Evolutionary conservation across 2,329 filamentous ascomycete species (phyloP).

Genomic region (Cercospora sesami): DNA sequence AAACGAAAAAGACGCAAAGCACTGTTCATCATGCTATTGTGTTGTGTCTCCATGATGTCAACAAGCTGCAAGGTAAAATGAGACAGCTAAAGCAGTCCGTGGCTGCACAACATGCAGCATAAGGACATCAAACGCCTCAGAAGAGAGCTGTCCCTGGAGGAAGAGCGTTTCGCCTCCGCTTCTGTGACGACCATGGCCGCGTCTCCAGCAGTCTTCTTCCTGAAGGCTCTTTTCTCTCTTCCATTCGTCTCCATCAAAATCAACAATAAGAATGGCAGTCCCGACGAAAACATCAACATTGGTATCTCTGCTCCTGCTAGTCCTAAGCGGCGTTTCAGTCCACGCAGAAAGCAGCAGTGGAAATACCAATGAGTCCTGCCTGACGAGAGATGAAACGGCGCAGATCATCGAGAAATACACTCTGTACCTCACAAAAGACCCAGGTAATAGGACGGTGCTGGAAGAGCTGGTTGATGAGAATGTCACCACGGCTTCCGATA

Average conservation of each 20-base stretch:
- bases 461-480: slow-evolving; percentile 12
- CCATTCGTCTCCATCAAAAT: slow-evolving; percentile 18
- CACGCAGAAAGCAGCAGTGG: slow-evolving; percentile 12
- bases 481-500: slow-evolving; percentile 17
- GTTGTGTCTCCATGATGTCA: not conserved
- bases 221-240: slow-evolving; percentile 16
- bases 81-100: not conserved
- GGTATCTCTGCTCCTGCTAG: slow-evolving; percentile 13
- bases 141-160: not conserved
- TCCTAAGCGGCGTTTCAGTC: slow-evolving; percentile 10
- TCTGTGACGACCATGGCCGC: slow-evolving; percentile 11
- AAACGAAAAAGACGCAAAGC: not conserved
- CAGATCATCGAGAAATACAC: slow-evolving; percentile 11
- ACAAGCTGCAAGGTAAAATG: not conserved
- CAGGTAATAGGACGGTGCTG: slow-evolving; percentile 9
- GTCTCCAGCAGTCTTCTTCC: slow-evolving; percentile 18
- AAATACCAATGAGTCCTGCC: slow-evolving; percentile 4
- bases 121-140: not conserved
- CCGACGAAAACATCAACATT: slow-evolving; percentile 3
- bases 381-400: slow-evolving; percentile 13
- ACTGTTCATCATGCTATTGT: not conserved
- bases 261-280: not conserved
- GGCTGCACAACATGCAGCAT: not conserved
- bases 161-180: not conserved
- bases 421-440: slow-evolving; percentile 9